Evolutionary conservation across 305 asterid species (phyloP), one percentile per base, ranked within the genome.

Genomic region (Fraxinus dipetala): DNA sequence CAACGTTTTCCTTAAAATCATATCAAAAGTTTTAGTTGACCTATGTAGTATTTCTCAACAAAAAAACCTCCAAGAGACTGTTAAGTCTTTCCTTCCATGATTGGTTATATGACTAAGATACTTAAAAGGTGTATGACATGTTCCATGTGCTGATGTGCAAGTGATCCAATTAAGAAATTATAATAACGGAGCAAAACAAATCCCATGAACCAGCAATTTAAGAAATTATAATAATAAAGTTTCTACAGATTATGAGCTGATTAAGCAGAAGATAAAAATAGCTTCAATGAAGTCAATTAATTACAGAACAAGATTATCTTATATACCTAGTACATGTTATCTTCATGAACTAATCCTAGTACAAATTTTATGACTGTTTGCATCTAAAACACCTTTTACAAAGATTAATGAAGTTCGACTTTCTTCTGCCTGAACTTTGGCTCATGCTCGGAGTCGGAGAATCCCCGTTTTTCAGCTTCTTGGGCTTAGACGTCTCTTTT

Each of bases 281-380:
- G 5, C 56, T 45, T 24, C 16, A 4, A 24, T 28, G 10, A 48
- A 48, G 61, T 14, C 20, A 48, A 14, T 48, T 48, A 48, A 48
- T 48, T 48, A 48, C 5, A 48, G 61, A 48, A 56, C 5, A 45
- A 45, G 56, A 45, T 11, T 45, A 2, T 45, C 54, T 43, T 11
- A 43, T 18, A 18, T 6, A 18, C 26, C 28, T 20, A 18, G 28
- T 6, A 18, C 24, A 6, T 18, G 61, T 48, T 48, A 16, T 82
- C 48, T 76, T 84, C 89, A 87, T 38, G 79, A 28, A 75, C 77
- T 73, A 70, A 77, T 59, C 77, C 48, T 28, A 26, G 54, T 67
- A 72, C 81, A 82, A 61, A 85, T 28, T 81, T 38, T 83, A 24
- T 16, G 61, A 48, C 7, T 4, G 20, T 10, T 11, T 48, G 3